Base-by-base conservation (phyloP, 208 protist species). In the Angomonas desouzai region DNA sequence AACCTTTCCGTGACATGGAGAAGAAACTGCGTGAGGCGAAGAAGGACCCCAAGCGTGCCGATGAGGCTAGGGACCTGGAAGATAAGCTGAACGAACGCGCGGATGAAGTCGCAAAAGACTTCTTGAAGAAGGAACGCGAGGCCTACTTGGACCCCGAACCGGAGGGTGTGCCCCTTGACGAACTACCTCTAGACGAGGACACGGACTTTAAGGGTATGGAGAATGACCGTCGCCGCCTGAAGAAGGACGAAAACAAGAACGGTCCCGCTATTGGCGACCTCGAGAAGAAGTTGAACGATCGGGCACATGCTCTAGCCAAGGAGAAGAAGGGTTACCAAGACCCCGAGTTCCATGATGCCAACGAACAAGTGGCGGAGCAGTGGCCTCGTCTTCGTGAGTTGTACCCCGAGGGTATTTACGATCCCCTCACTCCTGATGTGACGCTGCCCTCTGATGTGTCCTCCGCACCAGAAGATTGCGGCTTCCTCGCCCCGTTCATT, bases 401-500 rank as follows among this genome's bases (percentile, higher is more conserved):
- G 2, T 91, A 87, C 71, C 88, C 85, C 0, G 81, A 87, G n/a
- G 77, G 78, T 29, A 72, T 66, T 28, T 28, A 57, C 53, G 59
- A 62, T 11, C 20, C 66, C 3, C 62, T 92, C 9, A 66, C 74
- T 48, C 80, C 82, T 4, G 49, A 62, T 7, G 16, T 38, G 1
- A 69, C 68, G 3, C 34, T 1, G 22, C 28, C 61, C 16, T n/a
- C 20, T 4, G 77, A 89, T 51, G 79, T 87, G n/a, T 30, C 38
- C 23, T 87, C 85, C 0, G 80, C 82, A 0, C 73, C 74, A 16
- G 47, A 61, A 3, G 80, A 87, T 36, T 36, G 60, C 0, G 74
- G 79, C 62, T 94, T 83, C 63, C 43, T 94, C 16, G 85, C 70
- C 29, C 85, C 88, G 16, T 94, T 94, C 58, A 62, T 94, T 30